These are phyloP conservation scores for Aspergillus arachidicola DNA, from an alignment of 2,329 filamentous ascomycete species.

Conservation along the genomic window DNA sequence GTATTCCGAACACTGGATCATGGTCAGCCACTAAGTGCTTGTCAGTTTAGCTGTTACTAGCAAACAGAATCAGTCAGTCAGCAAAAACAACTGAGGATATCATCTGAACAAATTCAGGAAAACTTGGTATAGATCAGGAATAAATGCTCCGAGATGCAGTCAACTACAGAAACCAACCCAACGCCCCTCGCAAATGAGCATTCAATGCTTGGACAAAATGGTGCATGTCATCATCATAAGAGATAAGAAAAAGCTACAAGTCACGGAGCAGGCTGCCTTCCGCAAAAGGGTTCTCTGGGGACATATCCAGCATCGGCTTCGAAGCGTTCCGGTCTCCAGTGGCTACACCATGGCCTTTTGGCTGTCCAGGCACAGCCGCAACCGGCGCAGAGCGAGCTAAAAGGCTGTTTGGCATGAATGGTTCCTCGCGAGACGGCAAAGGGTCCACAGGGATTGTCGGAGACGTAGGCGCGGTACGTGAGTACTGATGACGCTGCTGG, in stretches of 20 bases:
- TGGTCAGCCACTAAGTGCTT: neutral
- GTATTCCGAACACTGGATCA: neutral
- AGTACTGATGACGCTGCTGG: slow-evolving; percentile 15
- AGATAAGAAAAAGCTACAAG: neutral
- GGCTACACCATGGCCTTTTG: slow-evolving; percentile 41
- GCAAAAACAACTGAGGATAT: neutral
- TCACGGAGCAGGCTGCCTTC: slow-evolving; percentile 47
- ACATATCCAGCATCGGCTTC: slow-evolving; percentile 48
- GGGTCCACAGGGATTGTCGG: slow-evolving; percentile 15
- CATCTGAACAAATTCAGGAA: neutral
- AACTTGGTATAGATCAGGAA: neutral
- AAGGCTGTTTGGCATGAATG: slow-evolving; percentile 43
- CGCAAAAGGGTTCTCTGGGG: slow-evolving; percentile 44
- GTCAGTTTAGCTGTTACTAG: slow-evolving; percentile 1
- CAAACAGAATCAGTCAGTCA: neutral
- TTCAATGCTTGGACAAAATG: neutral
- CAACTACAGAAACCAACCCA: neutral
- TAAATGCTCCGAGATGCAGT: neutral
- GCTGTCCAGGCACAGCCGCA: slow-evolving; percentile 19
- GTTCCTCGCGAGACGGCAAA: slow-evolving; percentile 17
- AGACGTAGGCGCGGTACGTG: slow-evolving; percentile 11
- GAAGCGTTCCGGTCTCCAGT: slow-evolving; percentile 43
- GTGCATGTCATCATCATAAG: neutral
- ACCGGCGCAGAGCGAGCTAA: slow-evolving; percentile 32
- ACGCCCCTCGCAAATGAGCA: neutral